Conservation (phyloP, 2,329 filamentous ascomycete genomes). For the Penicillium sp. region DNA sequence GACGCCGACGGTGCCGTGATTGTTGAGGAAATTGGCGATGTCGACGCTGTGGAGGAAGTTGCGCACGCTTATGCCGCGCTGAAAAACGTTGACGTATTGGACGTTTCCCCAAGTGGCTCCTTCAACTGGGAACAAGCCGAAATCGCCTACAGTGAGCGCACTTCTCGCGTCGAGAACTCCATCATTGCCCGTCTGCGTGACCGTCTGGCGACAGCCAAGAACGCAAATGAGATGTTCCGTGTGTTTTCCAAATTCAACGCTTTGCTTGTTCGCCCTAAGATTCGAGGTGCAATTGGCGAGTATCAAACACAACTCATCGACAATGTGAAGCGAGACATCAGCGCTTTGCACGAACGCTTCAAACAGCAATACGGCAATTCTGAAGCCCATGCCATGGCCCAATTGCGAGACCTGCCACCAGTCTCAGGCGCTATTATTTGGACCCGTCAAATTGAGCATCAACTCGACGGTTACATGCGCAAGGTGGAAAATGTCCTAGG, state of each 20-base stretch:
- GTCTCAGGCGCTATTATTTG: conserved; percentile 97
- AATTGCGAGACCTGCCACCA: conserved; percentile 90
- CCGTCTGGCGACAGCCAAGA: conserved; percentile 91
- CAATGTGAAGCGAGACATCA: conserved; percentile 95
- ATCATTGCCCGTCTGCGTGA: conserved; percentile 95
- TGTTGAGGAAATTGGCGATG: conserved; percentile 92
- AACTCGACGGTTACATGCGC: conserved; percentile 95
- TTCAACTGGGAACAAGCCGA: conserved; percentile 91
- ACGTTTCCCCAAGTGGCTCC: conserved; percentile 87
- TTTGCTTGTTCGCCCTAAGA: conserved; percentile 97
- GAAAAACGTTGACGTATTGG: conserved; percentile 91
- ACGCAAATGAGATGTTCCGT: conserved; percentile 98
- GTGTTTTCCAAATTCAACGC: conserved; percentile 99
- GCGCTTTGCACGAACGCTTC: conserved; percentile 90
- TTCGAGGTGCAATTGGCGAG: conserved; percentile 94
- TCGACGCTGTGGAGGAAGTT: conserved; percentile 96
- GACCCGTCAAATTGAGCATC: conserved; percentile 94
- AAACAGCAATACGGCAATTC: conserved; percentile 99
- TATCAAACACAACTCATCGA: conserved; percentile 98
- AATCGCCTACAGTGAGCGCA: conserved; percentile 95
- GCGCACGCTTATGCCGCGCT: conserved; percentile 90
- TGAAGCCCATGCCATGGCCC: conserved; percentile 96
- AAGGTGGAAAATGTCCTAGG: conserved; percentile 98
- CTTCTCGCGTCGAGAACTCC: conserved; percentile 95
- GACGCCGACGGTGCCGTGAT: conserved; percentile 66